phyloP scores from a whole-genome alignment of 306 rosid species.

The Glycine latifolia region DNA sequence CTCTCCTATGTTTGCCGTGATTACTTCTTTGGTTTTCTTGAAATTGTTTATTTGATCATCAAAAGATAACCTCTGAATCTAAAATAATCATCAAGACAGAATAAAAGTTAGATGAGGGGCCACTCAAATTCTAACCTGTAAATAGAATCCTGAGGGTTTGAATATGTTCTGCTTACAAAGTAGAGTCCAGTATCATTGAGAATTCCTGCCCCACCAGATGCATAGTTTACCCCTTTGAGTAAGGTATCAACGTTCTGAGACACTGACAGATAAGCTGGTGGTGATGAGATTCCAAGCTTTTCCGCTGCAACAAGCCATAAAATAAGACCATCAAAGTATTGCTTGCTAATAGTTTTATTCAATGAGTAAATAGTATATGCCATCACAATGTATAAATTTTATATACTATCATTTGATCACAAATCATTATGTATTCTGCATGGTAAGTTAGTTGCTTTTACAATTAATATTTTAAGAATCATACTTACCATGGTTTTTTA shows the following conservation, averaged over 20 bases:
- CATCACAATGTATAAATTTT: background rate
- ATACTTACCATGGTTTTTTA: background rate
- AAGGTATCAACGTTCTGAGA: conserved; percentile 65
- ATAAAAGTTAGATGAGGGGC: background rate
- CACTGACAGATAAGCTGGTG: conserved; percentile 79
- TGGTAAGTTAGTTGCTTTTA: background rate
- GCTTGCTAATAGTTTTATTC: background rate
- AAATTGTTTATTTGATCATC: conserved; percentile 79
- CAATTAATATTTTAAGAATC: background rate
- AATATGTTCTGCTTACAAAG: conserved; percentile 62
- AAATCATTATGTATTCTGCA: background rate
- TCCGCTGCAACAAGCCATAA: conserved; percentile 57
- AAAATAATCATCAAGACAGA: background rate
- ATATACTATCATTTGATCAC: background rate
- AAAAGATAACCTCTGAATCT: conserved; percentile 80
- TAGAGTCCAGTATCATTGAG: conserved; percentile 86
- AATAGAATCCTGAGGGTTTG: background rate
- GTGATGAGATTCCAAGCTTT: conserved; percentile 75
- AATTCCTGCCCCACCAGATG: conserved; percentile 95
- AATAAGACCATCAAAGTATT: background rate
- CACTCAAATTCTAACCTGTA: background rate
- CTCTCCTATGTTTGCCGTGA: conserved; percentile 62
- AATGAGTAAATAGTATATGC: background rate
- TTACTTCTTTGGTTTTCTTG: conserved; percentile 58
- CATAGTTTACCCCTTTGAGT: conserved; percentile 77